These are phyloP conservation scores for Candida nonsorbophila DNA, from an alignment of 805 yeast species.

Conservation along the genomic window DNA sequence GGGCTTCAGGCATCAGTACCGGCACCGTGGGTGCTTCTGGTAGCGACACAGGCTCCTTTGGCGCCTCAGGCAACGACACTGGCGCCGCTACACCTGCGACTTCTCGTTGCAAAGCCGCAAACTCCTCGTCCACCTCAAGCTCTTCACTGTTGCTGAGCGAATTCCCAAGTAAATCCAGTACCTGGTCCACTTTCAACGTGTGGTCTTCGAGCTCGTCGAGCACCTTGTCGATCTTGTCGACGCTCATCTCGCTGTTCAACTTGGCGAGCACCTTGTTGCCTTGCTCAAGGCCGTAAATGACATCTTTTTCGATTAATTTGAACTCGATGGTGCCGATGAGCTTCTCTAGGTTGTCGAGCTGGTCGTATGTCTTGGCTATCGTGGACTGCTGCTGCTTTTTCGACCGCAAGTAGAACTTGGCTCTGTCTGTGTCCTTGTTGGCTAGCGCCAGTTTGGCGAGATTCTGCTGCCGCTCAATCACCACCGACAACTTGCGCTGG, in stretches of 20 bases:
- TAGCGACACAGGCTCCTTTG: constrained; percentile 1
- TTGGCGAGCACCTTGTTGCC: constrained; percentile 75
- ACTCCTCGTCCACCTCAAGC: constrained; percentile 62
- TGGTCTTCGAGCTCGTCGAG: constrained; percentile 86
- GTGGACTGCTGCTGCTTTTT: constrained; percentile 77
- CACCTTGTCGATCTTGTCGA: constrained; percentile 74
- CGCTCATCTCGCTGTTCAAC: constrained; percentile 71
- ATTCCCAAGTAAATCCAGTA: constrained; percentile 48
- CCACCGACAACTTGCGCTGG: constrained; percentile 50
- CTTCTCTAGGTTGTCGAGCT: constrained; percentile 72
- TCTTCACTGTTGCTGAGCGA: constrained; percentile 44
- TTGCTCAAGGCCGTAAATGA: constrained; percentile 69
- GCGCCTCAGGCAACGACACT: constrained; percentile 11
- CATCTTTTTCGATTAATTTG: constrained; percentile 83
- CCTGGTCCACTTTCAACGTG: constrained; percentile 69
- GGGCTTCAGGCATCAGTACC: too few relatives aligned
- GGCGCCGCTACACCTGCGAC: constrained; percentile 13
- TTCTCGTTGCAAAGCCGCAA: constrained; percentile 47
- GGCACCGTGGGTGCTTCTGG: neutral
- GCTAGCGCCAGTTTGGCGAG: constrained; percentile 54
- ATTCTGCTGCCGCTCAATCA: constrained; percentile 57
- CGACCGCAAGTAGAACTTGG: constrained; percentile 65
- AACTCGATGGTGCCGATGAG: constrained; percentile 81
- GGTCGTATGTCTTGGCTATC: constrained; percentile 67
- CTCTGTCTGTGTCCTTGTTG: constrained; percentile 51